Conservation (phyloP, 805 yeast genomes). For the Candida alai region DNA sequence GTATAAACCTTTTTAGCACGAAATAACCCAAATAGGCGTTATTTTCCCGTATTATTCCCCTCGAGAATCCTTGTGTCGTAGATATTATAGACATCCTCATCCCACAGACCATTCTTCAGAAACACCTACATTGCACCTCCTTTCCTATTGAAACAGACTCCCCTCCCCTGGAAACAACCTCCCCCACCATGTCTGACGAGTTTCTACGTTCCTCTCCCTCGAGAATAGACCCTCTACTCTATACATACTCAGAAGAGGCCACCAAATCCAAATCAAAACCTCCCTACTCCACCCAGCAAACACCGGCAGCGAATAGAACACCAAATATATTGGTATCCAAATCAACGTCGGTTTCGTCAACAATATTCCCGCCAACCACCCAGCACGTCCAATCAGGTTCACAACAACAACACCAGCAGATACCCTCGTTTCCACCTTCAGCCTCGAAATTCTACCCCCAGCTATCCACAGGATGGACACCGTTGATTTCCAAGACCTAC, state of each 20-base stretch:
- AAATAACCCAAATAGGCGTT: no score
- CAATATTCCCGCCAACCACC: neutral
- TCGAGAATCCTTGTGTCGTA: no score
- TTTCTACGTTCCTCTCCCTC: conserved; percentile 36
- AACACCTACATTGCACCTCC: no score
- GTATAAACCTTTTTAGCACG: no score
- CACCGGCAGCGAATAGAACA: conserved; percentile 7
- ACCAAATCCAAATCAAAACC: neutral
- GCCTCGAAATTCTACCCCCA: conserved; percentile 18
- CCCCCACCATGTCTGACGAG: conserved; percentile 24
- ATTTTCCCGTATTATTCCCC: no score
- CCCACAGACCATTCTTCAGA: no score
- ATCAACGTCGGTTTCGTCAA: neutral
- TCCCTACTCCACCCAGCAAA: conserved; percentile 1
- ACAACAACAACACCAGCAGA: conserved; percentile 5
- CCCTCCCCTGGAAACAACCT: no score
- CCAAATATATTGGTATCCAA: conserved; percentile 2
- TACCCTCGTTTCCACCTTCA: conserved; percentile 17
- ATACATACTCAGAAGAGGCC: conserved; percentile 10
- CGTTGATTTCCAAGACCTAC: conserved; percentile 35
- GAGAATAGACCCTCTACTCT: conserved; percentile 32
- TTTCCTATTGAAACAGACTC: no score
- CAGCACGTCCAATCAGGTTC: neutral
- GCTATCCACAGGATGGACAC: conserved; percentile 39
- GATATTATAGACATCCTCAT: no score